These are phyloP conservation scores for Avena atlantica DNA, from an alignment of 176 grass and related monocot genomes.

Conservation along the genomic window DNA sequence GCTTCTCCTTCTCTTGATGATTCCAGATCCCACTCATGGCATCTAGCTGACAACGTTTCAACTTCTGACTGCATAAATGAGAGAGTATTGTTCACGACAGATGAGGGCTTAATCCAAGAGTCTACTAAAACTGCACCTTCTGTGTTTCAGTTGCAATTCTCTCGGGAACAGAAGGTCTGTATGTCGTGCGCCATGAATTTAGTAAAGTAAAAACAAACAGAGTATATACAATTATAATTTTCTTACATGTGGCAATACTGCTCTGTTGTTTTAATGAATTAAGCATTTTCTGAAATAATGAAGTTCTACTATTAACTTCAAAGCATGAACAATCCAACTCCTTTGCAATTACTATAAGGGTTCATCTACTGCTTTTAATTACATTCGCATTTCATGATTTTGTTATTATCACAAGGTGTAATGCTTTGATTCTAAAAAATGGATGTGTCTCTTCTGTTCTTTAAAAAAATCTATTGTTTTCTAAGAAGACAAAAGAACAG, in stretches of 20 bases:
- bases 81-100: constrained; percentile 49
- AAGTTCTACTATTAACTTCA: background rate
- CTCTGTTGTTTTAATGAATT: constrained; percentile 14
- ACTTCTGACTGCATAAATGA: constrained; percentile 43
- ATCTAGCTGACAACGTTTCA: constrained; percentile 47
- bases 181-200: constrained; percentile 13
- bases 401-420: background rate
- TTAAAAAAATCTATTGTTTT: background rate
- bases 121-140: constrained; percentile 27
- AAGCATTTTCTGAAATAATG: background rate
- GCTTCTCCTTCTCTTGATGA: constrained; percentile 40
- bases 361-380: constrained; percentile 16
- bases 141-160: constrained; percentile 20
- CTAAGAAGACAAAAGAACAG: background rate
- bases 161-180: constrained; percentile 55
- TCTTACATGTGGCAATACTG: constrained; percentile 14
- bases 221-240: background rate
- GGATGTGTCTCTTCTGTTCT: background rate
- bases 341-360: background rate
- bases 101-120: constrained; percentile 39
- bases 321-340: background rate
- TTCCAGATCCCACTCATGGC: constrained; percentile 7
- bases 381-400: background rate
- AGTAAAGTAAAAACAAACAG: constrained; percentile 10
- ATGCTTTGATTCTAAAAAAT: background rate